Evolutionary conservation across 768 basidiomycete species (phyloP), one percentile per base, ranked within the genome.

Genomic region (Leucosporidium scottii): DNA sequence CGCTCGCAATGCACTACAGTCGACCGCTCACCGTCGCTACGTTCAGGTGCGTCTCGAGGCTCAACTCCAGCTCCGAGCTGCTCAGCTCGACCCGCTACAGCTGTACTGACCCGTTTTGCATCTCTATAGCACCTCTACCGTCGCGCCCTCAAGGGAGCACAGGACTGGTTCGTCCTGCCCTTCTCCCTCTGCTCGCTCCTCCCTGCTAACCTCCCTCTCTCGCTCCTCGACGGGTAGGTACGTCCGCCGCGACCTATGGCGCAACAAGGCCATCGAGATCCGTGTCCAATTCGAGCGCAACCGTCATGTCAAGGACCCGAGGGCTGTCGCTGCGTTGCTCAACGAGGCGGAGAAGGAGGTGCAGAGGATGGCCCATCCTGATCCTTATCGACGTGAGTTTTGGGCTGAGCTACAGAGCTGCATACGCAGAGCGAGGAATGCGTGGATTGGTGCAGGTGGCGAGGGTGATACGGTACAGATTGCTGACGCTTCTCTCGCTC

Each of bases 211-310:
- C 47, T 4, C 34, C 27, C 30, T 2, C 17, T 10, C 59, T 57
- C 13, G 1, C n/a, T 50, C 51, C 15, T 3, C 2, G 30, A 18
- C 54, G 18, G 23, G 39, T 61, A 73, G 72, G 72, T 74, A 74
- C 62, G 73, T 96, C 72, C 83, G 88, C 65, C 82, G 93, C 62
- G 89, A 92, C 75, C 76, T 91, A 1, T 97, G 91, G 91, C 84
- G 93, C 68, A 83, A 82, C 64, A 84, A 87, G 78, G 93, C 93
- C 18, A 79, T 93, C 74, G 81, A 87, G 78, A 90, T 98, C 71
- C 82, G 94, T 70, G 93, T 93, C 68, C 85, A 91, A 78, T 98
- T 98, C 77, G 94, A 98, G 81, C 81, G 83, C 73, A 92, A 97
- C 83, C 85, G 92, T 91, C 90, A 77, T 66, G 84, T 81, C 54